Percentiles rank a stretch among this genome's conserved stretches.
Evolutionary conservation across 1,139 yeast species (phyloP).

Genomic region (Wickerhamomyces sp.): DNA sequence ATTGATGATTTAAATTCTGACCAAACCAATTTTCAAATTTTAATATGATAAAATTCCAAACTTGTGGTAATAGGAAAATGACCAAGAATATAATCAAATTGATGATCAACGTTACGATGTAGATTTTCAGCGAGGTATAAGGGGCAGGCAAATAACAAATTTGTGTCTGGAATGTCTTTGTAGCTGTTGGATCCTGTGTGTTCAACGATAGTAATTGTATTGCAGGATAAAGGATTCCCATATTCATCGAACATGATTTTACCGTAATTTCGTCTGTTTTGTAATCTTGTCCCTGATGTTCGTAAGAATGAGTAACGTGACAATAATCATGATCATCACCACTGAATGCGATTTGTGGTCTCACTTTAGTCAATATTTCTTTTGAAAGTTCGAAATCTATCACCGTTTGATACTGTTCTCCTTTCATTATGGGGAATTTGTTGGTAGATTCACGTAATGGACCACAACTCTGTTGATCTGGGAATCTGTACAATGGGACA

Average conservation of each 20-base stretch:
- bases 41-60: too few relatives aligned
- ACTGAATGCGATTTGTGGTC: constrained; percentile 69
- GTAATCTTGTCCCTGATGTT: constrained; percentile 27
- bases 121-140: constrained; percentile 43
- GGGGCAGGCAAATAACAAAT: constrained; percentile 76
- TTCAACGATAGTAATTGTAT: constrained; percentile 71
- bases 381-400: constrained; percentile 54
- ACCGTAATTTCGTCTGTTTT: constrained; percentile 74
- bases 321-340: constrained; percentile 99
- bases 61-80: constrained; percentile 16
- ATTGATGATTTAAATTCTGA: too few relatives aligned
- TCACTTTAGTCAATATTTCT: constrained; percentile 46
- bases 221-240: constrained; percentile 83
- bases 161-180: constrained; percentile 35
- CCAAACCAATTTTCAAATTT: too few relatives aligned
- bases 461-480: constrained; percentile 55
- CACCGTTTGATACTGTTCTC: constrained; percentile 77
- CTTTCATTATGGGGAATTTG: constrained; percentile 63
- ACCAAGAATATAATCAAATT: constrained; percentile 10
- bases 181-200: constrained; percentile 35
- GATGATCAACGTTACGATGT: constrained; percentile 24
- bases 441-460: constrained; percentile 57
- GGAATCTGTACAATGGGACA: constrained; percentile 69
- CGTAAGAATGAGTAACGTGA: constrained; percentile 58
- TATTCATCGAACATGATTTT: constrained; percentile 88